Evolutionary conservation across 2,329 filamentous ascomycete species (phyloP).

Genomic region (Colletotrichum sp.): DNA sequence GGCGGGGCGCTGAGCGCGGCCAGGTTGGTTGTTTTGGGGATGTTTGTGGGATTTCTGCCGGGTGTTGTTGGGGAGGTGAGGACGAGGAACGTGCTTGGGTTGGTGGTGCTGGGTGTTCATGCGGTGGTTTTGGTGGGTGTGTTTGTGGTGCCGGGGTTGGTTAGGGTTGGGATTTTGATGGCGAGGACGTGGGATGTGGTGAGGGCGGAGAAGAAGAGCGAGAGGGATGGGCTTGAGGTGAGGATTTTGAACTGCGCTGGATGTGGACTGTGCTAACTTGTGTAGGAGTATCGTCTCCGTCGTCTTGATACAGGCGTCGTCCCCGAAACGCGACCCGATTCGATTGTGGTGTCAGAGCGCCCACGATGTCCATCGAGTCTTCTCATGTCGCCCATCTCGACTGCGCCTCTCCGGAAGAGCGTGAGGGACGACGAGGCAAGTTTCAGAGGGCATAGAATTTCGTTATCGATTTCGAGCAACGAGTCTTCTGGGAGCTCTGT

Average conservation of each 20-base stretch:
- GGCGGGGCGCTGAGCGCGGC: background rate
- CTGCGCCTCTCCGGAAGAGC: background rate
- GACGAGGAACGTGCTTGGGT: background rate
- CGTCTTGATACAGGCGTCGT: background rate
- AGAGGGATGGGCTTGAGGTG: background rate
- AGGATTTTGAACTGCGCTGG: background rate
- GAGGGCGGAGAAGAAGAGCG: background rate
- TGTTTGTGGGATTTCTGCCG: background rate
- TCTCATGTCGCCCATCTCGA: background rate
- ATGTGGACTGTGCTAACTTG: background rate
- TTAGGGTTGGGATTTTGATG: background rate
- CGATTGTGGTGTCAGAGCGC: rapidly evolving
- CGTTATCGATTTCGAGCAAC: background rate
- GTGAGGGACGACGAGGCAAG: background rate
- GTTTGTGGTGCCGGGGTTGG: background rate
- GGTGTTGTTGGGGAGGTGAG: background rate
- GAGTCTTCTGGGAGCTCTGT: background rate
- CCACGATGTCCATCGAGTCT: background rate
- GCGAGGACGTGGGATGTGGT: background rate
- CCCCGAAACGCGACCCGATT: background rate
- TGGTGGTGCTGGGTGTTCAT: background rate
- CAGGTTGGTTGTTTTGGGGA: background rate
- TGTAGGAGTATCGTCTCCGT: background rate
- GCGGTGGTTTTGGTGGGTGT: background rate
- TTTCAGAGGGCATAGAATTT: background rate